Evolutionary conservation across 352 stramenopile species (phyloP).

Genomic region (Globisporangium splendens): DNA sequence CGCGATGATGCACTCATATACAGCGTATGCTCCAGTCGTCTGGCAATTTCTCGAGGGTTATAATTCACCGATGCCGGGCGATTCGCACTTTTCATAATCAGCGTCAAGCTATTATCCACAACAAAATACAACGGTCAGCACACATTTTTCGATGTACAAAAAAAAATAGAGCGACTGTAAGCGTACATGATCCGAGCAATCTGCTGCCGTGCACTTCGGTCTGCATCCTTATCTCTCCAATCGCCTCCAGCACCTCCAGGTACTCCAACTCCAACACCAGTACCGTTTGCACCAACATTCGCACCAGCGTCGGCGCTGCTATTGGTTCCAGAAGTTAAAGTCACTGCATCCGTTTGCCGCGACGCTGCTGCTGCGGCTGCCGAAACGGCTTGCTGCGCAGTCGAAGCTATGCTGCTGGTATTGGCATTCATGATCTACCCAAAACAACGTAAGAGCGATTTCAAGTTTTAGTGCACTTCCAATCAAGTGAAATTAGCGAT

Average conservation of each 20-base stretch:
- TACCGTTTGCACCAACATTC: constrained; percentile 1
- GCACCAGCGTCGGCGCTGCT: constrained; percentile 11
- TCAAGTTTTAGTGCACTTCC: neutral
- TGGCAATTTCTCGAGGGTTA: constrained; percentile 83
- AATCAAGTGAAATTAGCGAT: neutral
- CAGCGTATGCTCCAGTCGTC: constrained; percentile 78
- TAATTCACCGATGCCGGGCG: constrained; percentile 85
- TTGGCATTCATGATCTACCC: constrained; percentile 17
- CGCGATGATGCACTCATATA: constrained; percentile 84
- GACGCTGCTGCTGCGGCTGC: constrained; percentile 4
- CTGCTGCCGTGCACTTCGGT: constrained; percentile 74
- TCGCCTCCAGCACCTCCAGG: constrained; percentile 33
- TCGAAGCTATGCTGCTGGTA: neutral
- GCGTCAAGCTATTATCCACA: constrained; percentile 52
- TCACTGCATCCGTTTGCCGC: constrained; percentile 12
- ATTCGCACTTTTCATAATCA: constrained; percentile 90
- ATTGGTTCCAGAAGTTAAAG: constrained; percentile 9
- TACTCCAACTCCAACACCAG: constrained; percentile 6
- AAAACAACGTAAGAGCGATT: constrained; percentile 1
- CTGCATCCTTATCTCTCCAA: constrained; percentile 85
- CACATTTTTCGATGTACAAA: neutral
- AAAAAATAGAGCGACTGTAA: neutral
- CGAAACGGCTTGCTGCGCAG: neutral
- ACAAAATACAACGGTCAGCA: neutral
- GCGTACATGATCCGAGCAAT: constrained; percentile 88